Conservation (phyloP, 2,329 filamentous ascomycete species). For the Emergomyces africanus region DNA sequence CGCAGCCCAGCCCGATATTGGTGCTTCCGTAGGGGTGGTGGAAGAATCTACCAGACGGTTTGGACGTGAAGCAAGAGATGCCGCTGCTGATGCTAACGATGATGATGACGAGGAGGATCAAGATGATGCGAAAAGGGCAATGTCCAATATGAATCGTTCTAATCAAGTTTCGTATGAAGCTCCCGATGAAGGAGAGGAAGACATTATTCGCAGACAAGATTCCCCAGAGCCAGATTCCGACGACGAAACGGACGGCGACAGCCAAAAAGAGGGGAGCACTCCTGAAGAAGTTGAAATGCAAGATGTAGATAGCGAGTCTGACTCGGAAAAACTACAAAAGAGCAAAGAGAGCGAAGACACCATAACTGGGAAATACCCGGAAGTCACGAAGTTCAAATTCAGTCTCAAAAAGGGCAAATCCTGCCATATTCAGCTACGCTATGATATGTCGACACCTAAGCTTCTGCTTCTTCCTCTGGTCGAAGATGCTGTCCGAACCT, state of each 20-base stretch:
- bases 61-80: constrained; percentile 36
- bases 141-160: constrained; percentile 54
- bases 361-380: constrained; percentile 49
- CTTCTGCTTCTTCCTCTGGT: constrained; percentile 86
- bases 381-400: constrained; percentile 67
- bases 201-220: constrained; percentile 54
- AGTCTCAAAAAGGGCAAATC: constrained; percentile 60
- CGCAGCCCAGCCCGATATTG: constrained; percentile 65
- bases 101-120: constrained; percentile 67
- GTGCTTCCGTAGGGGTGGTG: constrained; percentile 46
- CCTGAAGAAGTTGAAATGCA: constrained; percentile 24
- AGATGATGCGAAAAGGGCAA: constrained; percentile 52
- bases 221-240: constrained; percentile 43
- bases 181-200: constrained; percentile 85
- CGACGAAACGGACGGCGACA: constrained; percentile 37
- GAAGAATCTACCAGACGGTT: constrained; percentile 38
- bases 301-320: constrained; percentile 26
- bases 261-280: constrained; percentile 16
- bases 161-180: constrained; percentile 82
- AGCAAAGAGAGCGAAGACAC: constrained; percentile 45
- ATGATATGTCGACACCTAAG: constrained; percentile 69
- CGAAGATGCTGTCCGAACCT: constrained; percentile 62
- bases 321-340: constrained; percentile 29
- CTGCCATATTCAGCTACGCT: constrained; percentile 74
- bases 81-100: constrained; percentile 47